Evolutionary conservation across 169 alveolate species (phyloP), one percentile per base, ranked within the genome.

Genomic region (Plasmodium sp.): DNA sequence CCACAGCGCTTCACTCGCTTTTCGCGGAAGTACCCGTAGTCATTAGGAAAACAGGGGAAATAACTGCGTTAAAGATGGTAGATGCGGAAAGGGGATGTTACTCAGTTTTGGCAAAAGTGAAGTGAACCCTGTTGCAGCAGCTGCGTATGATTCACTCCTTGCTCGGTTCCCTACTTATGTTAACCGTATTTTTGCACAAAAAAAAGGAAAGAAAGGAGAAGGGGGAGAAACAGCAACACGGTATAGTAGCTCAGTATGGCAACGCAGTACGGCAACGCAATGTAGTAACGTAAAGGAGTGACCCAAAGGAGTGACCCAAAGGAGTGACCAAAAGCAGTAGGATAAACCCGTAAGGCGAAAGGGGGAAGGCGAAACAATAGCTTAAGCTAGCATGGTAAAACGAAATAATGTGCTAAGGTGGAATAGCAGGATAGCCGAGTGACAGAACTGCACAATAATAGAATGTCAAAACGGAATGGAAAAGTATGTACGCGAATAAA

Each of bases 41-140:
- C 84, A 80, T 80, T 80, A 41, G 84, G 84, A 80, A 80, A 80
- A 80, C 84, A 80, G 74, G 62, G 62, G 62, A 16, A 51, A 51
- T 51, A 51, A 51, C 62, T 51, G 22, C 6, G 7, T 51, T 51
- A 6, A 51, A 51, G 7, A 14, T 51, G 62, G 62, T 51, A 51
- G 27, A 51, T 51, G 62, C 16, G 62, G 62, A 51, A 51, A 51
- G 18, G 22, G 62, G 6, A 51, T 51, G 22, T 51, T 51, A 51
- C 62, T 51, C 22, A 1, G 62, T 51, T 51, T 16, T 51, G 14
- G 62, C 62, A 12, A 12, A 14, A 51, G 62, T 51, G 62, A 51
- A 51, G 62, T 51, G 62, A 51, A 51, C 62, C 62, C 16, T 51
- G 62, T 51, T 51, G 18, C 62, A 2, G 62, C 22, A 51, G 3